Base-by-base conservation (phyloP, 306 rosid species). In the Purshia tridentata region DNA sequence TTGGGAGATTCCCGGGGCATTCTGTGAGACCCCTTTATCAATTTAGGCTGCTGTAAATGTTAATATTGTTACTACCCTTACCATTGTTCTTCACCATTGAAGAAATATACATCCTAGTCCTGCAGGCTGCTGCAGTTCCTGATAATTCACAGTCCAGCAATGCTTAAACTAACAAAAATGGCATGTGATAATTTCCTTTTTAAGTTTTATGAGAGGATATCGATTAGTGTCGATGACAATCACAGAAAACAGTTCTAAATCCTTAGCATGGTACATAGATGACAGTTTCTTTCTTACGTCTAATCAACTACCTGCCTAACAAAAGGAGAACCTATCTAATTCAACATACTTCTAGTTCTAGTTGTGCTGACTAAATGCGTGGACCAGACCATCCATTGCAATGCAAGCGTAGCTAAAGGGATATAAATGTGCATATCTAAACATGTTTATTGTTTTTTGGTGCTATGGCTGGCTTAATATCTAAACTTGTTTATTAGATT, bases 401-500 rank as follows among this genome's bases (percentile, higher is more conserved):
- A 49, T 49, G 8, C 47, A 5, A 8, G 20, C 47, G 13, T 16
- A n/a, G 66, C 66, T 22, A 45, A 11, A 56, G 8, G 8, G 67
- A 20, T 8, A 48, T 68, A 10, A 76, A 76, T 59, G 75, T 42
- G 12, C 60, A 23, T 44, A 58, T 54, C 52, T 71, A 65, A 65
- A 20, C n/a, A 7, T 23, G 40, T 46, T 48, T 15, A 42, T 54
- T 50, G 35, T 29, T 29, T 29, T 29, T 29, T 29, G 35, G 35
- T 29, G 35, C 35, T 29, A 29, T 29, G 35, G 2, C 35, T 2
- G 35, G 35, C 35, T 3, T 29, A 29, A 23, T 44, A 48, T 54
- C 52, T 71, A 65, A 65, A 20, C n/a, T 4, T 29, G 42, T 37
- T 50, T n/a, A 42, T 47, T 52, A 4, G 47, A 44, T 44, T 44